Percentiles rank a stretch among this genome's conserved stretches.
phyloP scores from a whole-genome alignment of 2,329 filamentous ascomycete species.

The Colletotrichum eleusines region DNA sequence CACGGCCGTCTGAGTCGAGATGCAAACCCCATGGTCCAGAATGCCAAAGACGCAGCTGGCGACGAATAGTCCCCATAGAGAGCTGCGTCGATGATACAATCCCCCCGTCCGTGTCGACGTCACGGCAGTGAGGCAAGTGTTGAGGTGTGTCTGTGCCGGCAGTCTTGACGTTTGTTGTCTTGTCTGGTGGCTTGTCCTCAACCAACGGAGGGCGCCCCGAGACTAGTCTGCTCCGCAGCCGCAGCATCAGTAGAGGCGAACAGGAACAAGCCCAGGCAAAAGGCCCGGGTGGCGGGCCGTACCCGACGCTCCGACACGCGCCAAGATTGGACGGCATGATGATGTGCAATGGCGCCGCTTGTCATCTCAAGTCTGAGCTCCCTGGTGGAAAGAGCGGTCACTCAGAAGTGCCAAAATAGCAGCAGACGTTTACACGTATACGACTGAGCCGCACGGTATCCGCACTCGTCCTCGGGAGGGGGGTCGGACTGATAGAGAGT shows the following conservation, averaged over 20 bases:
- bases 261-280: neutral
- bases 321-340: slow-evolving; percentile 35
- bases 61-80: neutral
- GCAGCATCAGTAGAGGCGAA: neutral
- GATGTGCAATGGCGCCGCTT: slow-evolving; percentile 23
- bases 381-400: neutral
- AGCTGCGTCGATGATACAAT: slow-evolving; percentile 29
- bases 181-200: neutral
- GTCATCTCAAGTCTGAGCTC: slow-evolving; percentile 29
- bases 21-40: neutral
- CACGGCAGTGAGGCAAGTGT: slow-evolving; percentile 13
- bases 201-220: neutral
- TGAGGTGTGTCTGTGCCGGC: neutral
- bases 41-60: neutral
- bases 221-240: neutral
- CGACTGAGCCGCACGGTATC: neutral
- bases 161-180: neutral
- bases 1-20: slow-evolving; percentile 3
- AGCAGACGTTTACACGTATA: neutral
- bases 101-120: slow-evolving; percentile 20
- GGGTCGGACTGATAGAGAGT: neutral
- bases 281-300: slow-evolving; percentile 26
- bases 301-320: slow-evolving; percentile 32
- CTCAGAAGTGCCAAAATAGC: neutral
- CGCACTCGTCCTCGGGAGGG: neutral